Evolutionary conservation across 441 rosid species (phyloP), one percentile per base, ranked within the genome.

Genomic region (Erodium texanum): DNA sequence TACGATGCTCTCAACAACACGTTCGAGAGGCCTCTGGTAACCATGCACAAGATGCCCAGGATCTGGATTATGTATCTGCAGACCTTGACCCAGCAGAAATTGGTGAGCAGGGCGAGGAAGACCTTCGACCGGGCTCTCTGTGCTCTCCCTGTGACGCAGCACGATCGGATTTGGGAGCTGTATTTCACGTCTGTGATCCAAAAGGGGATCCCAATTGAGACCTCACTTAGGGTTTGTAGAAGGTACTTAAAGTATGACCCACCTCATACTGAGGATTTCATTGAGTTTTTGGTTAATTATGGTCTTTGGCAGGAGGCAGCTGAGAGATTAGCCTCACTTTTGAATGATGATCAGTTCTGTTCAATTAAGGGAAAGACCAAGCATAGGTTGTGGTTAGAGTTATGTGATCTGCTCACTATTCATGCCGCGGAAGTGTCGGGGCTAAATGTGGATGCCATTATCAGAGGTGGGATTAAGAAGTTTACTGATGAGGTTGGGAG

Each of bases 221-320:
- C 99, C 0, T 84, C 98, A 0, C 90, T 89, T 41, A 80, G 98
- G 73, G 98, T 92, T 82, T 94, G 89, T 34, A 69, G 99, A 68
- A 86, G 99, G 83, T 92, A 92, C 73, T 79, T 94, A 77, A 91
- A 82, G 86, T 93, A 93, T 76, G 99, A 91, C 71, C 99, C 97
- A 6, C 68, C 80, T 73, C 97, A 91, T 24, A 87, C 91, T 64
- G 97, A 89, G 81, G 92, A 94, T 24, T 91, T 87, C 71, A 87
- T 94, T 27, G 97, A 91, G 83, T 91, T 94, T 79, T 80, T 94
- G 76, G 79, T 91, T 50, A 87, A 86, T 76, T 91, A 97, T 0
- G 73, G 69, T 14, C 92, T 88, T 32, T 94, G 99, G 99, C 97
- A 94, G 76, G 97, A 94, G 74, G 77, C 96, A 18, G 86, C 96